Base-by-base conservation (phyloP, 345 rosid species). In the Hypericum perforatum region DNA sequence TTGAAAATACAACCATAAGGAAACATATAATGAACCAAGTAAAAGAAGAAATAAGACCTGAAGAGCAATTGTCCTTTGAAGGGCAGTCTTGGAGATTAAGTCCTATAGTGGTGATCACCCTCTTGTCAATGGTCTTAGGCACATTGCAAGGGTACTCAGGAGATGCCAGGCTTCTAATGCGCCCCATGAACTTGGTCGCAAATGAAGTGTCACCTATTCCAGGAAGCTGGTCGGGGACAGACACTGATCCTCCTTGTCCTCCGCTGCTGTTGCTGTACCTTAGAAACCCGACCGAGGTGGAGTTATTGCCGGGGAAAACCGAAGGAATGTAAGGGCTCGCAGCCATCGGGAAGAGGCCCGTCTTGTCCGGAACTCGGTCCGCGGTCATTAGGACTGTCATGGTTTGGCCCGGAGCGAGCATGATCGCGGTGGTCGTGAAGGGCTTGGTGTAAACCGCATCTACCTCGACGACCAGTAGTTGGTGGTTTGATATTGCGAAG, bases 381-480 rank as follows among this genome's bases (percentile, higher is more conserved):
- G 82, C 56, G 15, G 63, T 72, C 51, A 84, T 65, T 16, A 81
- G 81, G 44, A 84, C 62, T 7, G 70, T 78, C 39, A 85, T 78
- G 72, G 92, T 84, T 58, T 84, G 88, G 37, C 85, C 92, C 0
- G 85, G 88, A 45, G 85, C 80, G 7, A 81, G 54, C 82, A 79
- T 77, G 37, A 81, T 75, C 39, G 80, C 74, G 5, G 54, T 63
- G 51, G 80, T 77, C 5, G 49, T 59, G 41, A 77, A 77, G 37
- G 85, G 84, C 49, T 81, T 84, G 0, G 78, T 77, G 66, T 84
- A 79, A 39, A 59, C 75, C 5, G 85, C 84, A 6, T 84, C 92
- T 2, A 75, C 74, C 47, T 79, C 88, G 5, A 84, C 78, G 5
- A 81, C 85, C 9, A 67, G 75, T 32, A 84, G 38, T 37, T 63